Conservation (phyloP, 176 grass and related monocot species). For the Puya raimondii region DNA sequence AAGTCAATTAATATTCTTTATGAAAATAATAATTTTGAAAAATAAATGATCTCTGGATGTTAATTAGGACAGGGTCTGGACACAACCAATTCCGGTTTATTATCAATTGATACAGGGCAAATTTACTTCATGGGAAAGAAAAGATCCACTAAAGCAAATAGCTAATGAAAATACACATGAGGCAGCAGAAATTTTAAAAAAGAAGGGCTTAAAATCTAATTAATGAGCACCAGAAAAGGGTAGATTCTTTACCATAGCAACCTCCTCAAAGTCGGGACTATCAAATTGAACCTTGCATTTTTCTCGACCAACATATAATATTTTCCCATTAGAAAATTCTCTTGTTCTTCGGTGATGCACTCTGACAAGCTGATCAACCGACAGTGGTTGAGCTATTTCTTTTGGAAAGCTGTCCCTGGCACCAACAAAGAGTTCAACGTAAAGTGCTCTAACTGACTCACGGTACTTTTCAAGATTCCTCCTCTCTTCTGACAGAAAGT, state of each 20-base stretch:
- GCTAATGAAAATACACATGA: background rate
- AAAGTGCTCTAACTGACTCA: constrained; percentile 42
- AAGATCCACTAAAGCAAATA: constrained; percentile 3
- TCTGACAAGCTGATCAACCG: constrained; percentile 48
- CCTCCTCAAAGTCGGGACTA: constrained; percentile 34
- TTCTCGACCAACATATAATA: constrained; percentile 27
- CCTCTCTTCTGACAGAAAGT: constrained; percentile 48
- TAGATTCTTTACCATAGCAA: constrained; percentile 44
- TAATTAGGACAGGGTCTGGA: no score
- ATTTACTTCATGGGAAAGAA: constrained; percentile 4
- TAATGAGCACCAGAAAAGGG: constrained; percentile 13
- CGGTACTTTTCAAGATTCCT: constrained; percentile 49
- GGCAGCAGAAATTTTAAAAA: constrained; percentile 2
- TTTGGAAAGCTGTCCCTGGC: constrained; percentile 38
- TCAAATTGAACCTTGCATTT: constrained; percentile 53
- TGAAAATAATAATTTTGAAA: no score
- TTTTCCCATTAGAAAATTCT: constrained; percentile 52
- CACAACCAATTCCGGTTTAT: background rate
- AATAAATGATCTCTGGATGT: no score
- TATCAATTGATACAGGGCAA: background rate
- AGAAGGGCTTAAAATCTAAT: constrained; percentile 1
- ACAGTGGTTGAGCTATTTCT: constrained; percentile 51
- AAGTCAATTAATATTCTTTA: background rate
- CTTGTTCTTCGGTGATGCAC: constrained; percentile 45
- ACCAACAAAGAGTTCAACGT: constrained; percentile 33